Conservation (phyloP, 306 rosid genomes). For the Purshia tridentata region DNA sequence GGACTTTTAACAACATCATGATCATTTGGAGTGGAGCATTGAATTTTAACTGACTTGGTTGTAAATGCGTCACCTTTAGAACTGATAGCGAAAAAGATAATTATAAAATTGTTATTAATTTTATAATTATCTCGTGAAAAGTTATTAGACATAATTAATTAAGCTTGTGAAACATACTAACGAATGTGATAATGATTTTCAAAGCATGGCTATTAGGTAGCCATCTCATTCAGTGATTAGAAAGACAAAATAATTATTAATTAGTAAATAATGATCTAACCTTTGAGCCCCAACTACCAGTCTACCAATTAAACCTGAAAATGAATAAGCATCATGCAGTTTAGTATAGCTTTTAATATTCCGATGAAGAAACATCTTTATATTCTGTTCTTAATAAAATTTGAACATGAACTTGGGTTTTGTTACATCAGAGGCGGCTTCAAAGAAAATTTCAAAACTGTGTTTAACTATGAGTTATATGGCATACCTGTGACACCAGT, state of each 20-base stretch:
- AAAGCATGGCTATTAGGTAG: neutral
- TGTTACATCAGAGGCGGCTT: neutral
- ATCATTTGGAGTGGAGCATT: no score
- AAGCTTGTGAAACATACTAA: neutral
- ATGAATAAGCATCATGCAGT: neutral
- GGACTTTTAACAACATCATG: no score
- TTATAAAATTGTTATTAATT: no score
- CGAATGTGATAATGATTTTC: neutral
- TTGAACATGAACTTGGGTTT: neutral
- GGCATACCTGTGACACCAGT: no score
- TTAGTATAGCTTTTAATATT: neutral
- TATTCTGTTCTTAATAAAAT: neutral
- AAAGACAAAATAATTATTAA: neutral
- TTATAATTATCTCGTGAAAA: no score
- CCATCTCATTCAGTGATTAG: neutral
- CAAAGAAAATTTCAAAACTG: neutral
- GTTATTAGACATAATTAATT: neutral
- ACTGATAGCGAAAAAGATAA: no score
- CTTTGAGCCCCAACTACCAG: neutral
- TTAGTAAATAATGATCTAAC: neutral
- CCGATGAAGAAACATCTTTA: neutral
- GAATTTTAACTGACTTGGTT: no score
- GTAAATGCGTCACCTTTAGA: no score
- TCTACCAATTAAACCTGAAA: constrained; percentile 5
- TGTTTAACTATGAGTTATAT: neutral